phyloP scores from a whole-genome alignment of 768 basidiomycete genomes.

The Podaxis mareebaensis region DNA sequence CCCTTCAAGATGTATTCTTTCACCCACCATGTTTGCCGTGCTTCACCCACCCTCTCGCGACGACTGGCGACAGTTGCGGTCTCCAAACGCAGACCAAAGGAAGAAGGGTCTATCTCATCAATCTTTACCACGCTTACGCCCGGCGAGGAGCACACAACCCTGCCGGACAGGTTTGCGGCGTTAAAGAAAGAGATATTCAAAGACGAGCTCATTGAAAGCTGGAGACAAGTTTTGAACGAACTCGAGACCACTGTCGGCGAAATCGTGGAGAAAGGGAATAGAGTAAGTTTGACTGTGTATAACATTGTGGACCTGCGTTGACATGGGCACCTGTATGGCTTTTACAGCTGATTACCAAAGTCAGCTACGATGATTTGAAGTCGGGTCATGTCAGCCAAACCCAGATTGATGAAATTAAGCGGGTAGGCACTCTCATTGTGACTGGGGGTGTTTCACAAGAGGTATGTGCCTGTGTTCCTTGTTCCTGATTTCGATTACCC shows the following conservation, averaged over 20 bases:
- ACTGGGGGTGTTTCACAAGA: constrained; percentile 56
- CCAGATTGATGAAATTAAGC: constrained; percentile 50
- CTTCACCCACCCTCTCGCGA: background rate
- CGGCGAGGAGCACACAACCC: constrained; percentile 31
- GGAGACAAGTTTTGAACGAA: constrained; percentile 57
- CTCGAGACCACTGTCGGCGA: constrained; percentile 46
- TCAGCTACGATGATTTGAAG: constrained; percentile 55
- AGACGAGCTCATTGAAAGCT: constrained; percentile 49
- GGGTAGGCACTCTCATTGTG: constrained; percentile 62
- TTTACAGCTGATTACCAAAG: constrained; percentile 62
- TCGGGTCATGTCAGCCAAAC: constrained; percentile 39
- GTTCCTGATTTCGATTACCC: background rate
- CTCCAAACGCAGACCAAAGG: constrained; percentile 28
- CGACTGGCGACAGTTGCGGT: constrained; percentile 11
- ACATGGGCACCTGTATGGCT: background rate
- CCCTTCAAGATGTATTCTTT: constrained; percentile 6
- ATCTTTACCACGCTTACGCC: constrained; percentile 39
- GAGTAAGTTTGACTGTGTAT: constrained; percentile 36
- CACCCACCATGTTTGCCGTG: background rate
- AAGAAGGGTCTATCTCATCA: constrained; percentile 39
- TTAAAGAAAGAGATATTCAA: constrained; percentile 62
- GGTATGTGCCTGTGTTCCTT: constrained; percentile 17
- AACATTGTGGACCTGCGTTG: background rate
- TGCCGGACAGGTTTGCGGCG: constrained; percentile 53
- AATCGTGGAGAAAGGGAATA: constrained; percentile 47